Conservation (phyloP, 805 yeast species). For the Lipomyces starkeyi region DNA sequence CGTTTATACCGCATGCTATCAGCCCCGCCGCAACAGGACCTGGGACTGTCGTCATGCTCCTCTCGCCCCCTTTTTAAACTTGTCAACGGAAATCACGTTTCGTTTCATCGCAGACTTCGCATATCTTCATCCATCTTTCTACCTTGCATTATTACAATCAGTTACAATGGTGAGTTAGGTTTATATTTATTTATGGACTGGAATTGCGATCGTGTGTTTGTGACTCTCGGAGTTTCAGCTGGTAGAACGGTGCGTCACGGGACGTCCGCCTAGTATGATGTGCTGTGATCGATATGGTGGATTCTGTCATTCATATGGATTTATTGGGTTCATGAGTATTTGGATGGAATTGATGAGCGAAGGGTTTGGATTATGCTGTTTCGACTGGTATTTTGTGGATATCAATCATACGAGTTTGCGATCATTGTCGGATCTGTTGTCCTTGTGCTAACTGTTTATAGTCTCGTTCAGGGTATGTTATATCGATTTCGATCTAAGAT, state of each 20-base stretch:
- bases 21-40: background rate
- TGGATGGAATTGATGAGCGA: background rate
- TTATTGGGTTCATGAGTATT: background rate
- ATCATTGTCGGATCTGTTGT: background rate
- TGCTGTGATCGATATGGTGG: background rate
- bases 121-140: slow-evolving; percentile 4
- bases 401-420: background rate
- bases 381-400: background rate
- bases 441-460: slow-evolving; percentile 5
- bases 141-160: background rate
- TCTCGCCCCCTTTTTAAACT: background rate
- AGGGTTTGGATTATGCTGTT: background rate
- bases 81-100: background rate
- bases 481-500: background rate
- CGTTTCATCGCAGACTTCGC: background rate
- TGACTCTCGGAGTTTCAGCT: background rate
- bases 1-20: background rate
- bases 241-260: background rate
- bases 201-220: background rate
- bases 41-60: background rate
- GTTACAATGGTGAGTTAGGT: background rate
- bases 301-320: background rate
- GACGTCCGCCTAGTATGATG: background rate
- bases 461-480: slow-evolving; percentile 40
- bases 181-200: background rate